phyloP scores from a whole-genome alignment of 768 basidiomycete species.

The Auriscalpium orientale region DNA sequence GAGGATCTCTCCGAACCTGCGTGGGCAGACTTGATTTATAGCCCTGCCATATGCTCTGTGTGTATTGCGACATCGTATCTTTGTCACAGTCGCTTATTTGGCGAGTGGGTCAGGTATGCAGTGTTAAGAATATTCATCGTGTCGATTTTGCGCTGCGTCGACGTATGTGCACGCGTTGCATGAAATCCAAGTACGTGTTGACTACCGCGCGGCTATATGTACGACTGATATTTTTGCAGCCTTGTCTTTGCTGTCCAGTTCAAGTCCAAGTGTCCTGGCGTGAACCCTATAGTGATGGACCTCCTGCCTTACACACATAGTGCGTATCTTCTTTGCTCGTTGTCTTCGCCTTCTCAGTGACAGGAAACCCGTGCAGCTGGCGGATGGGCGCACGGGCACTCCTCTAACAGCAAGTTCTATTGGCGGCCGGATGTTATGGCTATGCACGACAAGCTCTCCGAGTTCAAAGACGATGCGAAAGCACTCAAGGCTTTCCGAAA shows the following conservation, averaged over 20 bases:
- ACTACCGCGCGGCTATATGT: background rate
- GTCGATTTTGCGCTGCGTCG: conserved; percentile 13
- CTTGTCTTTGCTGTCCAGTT: conserved; percentile 5
- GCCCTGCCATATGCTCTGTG: conserved; percentile 10
- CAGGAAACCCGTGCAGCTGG: conserved; percentile 2
- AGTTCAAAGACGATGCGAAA: conserved; percentile 3
- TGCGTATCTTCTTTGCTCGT: background rate
- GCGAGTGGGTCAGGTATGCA: background rate
- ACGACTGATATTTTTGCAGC: conserved; percentile 1
- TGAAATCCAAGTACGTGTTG: conserved; percentile 4
- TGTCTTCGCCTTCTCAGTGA: background rate
- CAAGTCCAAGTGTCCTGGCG: conserved; percentile 4
- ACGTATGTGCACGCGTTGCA: conserved; percentile 8
- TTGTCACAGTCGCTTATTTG: background rate
- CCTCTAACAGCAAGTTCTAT: conserved; percentile 8
- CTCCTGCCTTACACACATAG: conserved; percentile 11
- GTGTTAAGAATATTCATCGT: conserved; percentile 6
- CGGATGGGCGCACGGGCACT: conserved; percentile 9
- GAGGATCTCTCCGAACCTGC: conserved; percentile 16
- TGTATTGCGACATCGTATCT: background rate
- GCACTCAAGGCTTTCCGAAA: conserved; percentile 5
- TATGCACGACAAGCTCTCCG: background rate
- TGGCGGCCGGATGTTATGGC: conserved; percentile 10
- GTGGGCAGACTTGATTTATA: conserved; percentile 12
- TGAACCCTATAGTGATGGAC: conserved; percentile 10